A percentile compares a stretch with the other conserved stretches of the same genome.
phyloP scores from a whole-genome alignment of 164 flowering plant species.

The Vitis rotundifolia region DNA sequence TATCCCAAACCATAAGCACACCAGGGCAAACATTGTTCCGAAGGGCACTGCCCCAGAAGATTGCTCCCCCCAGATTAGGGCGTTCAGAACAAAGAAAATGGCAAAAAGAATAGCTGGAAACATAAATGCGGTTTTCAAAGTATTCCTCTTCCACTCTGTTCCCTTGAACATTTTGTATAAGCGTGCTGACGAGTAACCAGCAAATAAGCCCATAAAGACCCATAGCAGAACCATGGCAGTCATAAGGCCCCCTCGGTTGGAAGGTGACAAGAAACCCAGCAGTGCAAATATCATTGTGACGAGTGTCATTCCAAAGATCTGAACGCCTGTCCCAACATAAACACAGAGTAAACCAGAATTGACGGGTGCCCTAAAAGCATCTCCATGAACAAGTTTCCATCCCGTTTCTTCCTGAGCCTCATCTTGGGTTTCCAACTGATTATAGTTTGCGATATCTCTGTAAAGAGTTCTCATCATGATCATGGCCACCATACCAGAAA shows the following conservation, averaged over 20 bases:
- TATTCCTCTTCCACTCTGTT: constrained; percentile 62
- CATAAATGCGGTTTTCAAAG: constrained; percentile 66
- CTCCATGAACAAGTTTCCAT: constrained; percentile 75
- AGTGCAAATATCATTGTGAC: constrained; percentile 72
- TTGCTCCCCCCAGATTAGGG: constrained; percentile 63
- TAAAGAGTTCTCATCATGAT: constrained; percentile 74
- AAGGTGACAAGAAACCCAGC: constrained; percentile 65
- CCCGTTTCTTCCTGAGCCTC: constrained; percentile 77
- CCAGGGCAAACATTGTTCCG: constrained; percentile 74
- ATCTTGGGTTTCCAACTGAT: constrained; percentile 67
- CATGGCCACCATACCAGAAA: constrained; percentile 79
- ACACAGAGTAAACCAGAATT: constrained; percentile 57
- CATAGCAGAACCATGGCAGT: constrained; percentile 76
- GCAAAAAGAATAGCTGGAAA: constrained; percentile 67
- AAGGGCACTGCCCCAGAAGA: constrained; percentile 75
- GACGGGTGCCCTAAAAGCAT: constrained; percentile 57
- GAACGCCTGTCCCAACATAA: constrained; percentile 68
- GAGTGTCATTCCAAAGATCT: constrained; percentile 62
- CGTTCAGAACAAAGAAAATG: constrained; percentile 61
- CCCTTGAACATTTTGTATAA: constrained; percentile 69
- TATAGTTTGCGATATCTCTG: constrained; percentile 67
- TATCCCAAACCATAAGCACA: constrained; percentile 78
- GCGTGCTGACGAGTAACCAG: constrained; percentile 62
- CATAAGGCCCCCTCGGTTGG: constrained; percentile 73
- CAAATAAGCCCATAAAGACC: constrained; percentile 74